These are phyloP conservation scores for Balakata baccata DNA, from an alignment of 345 rosid genomes.

Conservation along the genomic window DNA sequence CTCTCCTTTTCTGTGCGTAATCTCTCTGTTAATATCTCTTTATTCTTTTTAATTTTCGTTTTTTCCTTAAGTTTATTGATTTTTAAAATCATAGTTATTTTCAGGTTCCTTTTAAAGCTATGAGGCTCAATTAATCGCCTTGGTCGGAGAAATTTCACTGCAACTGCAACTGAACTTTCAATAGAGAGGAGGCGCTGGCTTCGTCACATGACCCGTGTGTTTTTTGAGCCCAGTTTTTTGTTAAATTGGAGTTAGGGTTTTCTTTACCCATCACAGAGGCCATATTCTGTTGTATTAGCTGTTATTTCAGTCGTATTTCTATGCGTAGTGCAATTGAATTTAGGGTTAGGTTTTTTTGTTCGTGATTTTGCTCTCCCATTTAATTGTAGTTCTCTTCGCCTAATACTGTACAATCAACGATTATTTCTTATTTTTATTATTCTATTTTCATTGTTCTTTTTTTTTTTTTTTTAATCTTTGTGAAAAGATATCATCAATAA, in stretches of 20 bases:
- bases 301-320: not conserved
- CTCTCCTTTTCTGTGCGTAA: no score
- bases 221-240: not conserved
- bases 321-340: not conserved
- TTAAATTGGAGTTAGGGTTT: constrained; percentile 2
- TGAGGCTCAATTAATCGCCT: not conserved
- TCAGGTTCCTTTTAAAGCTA: not conserved
- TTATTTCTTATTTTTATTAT: constrained; percentile 25
- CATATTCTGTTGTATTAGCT: not conserved
- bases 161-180: not conserved
- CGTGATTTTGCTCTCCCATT: constrained; percentile 5
- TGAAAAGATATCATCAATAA: constrained; percentile 18
- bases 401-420: constrained; percentile 37
- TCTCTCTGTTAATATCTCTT: no score
- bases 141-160: not conserved
- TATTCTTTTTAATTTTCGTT: no score
- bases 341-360: constrained; percentile 1
- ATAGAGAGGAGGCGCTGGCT: not conserved
- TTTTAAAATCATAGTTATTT: not conserved
- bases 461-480: not conserved
- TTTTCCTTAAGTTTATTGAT: no score
- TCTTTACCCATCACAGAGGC: not conserved
- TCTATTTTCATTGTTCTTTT: constrained; percentile 11
- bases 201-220: not conserved
- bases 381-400: constrained; percentile 19